Evolutionary conservation across 805 yeast genomes (phyloP), one percentile per base, ranked within the genome.

Genomic region (Zygosaccharomyces gambellarensis): DNA sequence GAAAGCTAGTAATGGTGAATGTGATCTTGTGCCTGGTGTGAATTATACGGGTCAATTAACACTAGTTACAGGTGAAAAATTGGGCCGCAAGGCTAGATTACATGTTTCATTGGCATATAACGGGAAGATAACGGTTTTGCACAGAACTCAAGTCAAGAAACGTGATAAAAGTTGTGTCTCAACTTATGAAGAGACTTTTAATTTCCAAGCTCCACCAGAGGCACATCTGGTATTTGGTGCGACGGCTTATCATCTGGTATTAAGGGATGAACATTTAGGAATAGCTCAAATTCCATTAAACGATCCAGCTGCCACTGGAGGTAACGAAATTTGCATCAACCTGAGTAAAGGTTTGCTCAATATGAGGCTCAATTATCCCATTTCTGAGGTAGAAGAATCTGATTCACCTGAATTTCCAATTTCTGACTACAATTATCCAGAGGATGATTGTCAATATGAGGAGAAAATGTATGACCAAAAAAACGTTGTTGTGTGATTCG

Each of bases 201-300:
- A 82, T 4, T 86, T 90, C 71, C 81, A 78, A 60, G 83, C 92
- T 4, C 73, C 83, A 4, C 68, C 82, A 3, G 83, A 78, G 9
- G 82, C 83, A 3, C 75, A 72, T 47, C 60, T 90, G 39, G 70
- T 79, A 2, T 79, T 90, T 60, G 73, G 75, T 38, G 79, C 87
- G 22, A 73, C 80, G 36, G 80, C 82, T 29, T 85, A 80, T 60
- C 94, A 87, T 63, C 77, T 81, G 2, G 76, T 90, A 57, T 90
- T 95, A 36, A 82, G 84, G 61, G 83, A 80, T 56, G 70, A 72
- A 23, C 85, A 80, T 48, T 48, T 89, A 36, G 95, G 85, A 9
- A 74, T 73, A 41, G 81, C 81, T 8, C 72, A 78, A 32, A 58
- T 88, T 28, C 67, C 69, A 11, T 68, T 87, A 53, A 59, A 69